Base-by-base conservation (phyloP, 345 rosid genomes). In the Dovyalis caffra region DNA sequence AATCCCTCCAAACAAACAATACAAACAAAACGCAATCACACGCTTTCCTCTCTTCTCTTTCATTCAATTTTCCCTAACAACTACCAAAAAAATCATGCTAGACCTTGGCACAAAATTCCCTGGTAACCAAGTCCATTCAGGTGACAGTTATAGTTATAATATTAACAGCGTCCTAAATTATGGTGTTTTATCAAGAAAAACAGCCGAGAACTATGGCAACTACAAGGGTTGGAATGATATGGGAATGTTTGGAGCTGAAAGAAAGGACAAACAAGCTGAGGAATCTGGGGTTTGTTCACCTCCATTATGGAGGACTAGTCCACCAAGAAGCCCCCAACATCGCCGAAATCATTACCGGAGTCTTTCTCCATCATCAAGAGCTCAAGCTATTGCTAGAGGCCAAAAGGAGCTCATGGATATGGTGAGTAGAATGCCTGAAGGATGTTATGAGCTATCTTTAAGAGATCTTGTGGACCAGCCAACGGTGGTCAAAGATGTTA, bases 361-460 rank as follows among this genome's bases (percentile, higher is more conserved):
- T 43, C 76, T 94, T 31, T 94, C 98, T 0, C 98, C 98, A 5
- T 63, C 86, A 2, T 90, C 97, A 0, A 90, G 85, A 72, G 82
- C 89, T 23, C 89, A 91, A 69, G 98, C 97, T 1, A 88, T 94
- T 18, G 93, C 89, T 21, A 88, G 90, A 77, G 98, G 98, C 1
- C 97, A 92, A 23, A 84, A 76, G 72, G 98, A 94, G 91, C 93
- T 94, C 38, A 90, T 92, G 98, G 97, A 92, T 21, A 89, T 94
- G 97, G 96, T 92, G 12, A 89, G 88, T 74, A 83, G 72, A 70
- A 94, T 94, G 97, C 93, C 97, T 0, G 98, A 94, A 81, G 86
- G 97, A 18, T 90, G 90, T 76, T 92, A 92, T 78, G 98, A 94
- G 82, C 89, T 94, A 51, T 84, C 98, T 16, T 78, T 92, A 78